Conservation (phyloP, 1,284 basidiomycete species). For the Quambalaria eucalypti region DNA sequence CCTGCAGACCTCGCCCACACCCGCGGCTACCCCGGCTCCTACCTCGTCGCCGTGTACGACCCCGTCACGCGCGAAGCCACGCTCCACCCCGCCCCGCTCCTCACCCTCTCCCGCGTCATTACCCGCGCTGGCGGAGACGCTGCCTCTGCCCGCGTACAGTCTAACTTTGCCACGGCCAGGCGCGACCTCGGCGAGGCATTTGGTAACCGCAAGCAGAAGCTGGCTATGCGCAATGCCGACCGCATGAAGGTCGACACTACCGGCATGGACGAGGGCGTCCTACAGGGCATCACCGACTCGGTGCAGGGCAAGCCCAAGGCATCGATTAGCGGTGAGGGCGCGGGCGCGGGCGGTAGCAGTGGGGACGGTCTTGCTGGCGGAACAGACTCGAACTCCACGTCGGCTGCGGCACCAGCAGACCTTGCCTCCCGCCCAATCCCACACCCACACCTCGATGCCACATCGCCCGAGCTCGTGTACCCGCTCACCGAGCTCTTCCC, state of each 20-base stretch:
- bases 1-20: background rate
- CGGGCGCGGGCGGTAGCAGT: background rate
- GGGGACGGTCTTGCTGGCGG: background rate
- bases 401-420: constrained; percentile 19
- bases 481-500: constrained; percentile 32
- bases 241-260: constrained; percentile 44
- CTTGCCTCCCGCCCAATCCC: constrained; percentile 34
- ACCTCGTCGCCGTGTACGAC: constrained; percentile 42
- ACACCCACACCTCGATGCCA: constrained; percentile 30
- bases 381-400: background rate
- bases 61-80: constrained; percentile 31
- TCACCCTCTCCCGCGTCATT: constrained; percentile 33
- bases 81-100: constrained; percentile 32
- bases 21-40: constrained; percentile 7
- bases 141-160: constrained; percentile 8
- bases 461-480: constrained; percentile 35
- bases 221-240: constrained; percentile 36
- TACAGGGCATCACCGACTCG: constrained; percentile 25
- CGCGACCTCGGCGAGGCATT: constrained; percentile 41
- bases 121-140: constrained; percentile 17
- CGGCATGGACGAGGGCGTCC: constrained; percentile 33
- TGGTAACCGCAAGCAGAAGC: constrained; percentile 44
- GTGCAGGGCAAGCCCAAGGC: constrained; percentile 17
- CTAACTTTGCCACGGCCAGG: constrained; percentile 20
- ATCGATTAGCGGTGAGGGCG: background rate